Percentiles rank a stretch among this genome's conserved stretches.
Evolutionary conservation across 2,329 filamentous ascomycete genomes (phyloP).

Genomic region (Colletotrichum aenigma): DNA sequence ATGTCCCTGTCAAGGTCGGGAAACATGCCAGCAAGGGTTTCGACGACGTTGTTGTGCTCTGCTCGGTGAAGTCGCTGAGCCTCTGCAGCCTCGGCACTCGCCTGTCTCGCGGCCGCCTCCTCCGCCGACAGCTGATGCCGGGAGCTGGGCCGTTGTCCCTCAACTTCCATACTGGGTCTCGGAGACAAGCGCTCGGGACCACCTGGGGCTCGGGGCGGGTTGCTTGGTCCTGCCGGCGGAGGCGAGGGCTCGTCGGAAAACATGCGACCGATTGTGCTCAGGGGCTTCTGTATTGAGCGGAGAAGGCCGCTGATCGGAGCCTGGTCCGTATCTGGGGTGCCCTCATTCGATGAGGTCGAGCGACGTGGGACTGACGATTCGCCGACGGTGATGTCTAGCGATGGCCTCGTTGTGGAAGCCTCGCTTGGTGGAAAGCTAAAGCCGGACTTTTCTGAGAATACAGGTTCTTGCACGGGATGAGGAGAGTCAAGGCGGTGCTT

Average conservation of each 20-base stretch:
- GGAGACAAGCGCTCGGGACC: conserved; percentile 34
- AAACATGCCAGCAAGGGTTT: conserved; percentile 96
- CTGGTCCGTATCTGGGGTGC: conserved; percentile 59
- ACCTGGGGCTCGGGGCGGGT: conserved; percentile 41
- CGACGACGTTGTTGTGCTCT: conserved; percentile 90
- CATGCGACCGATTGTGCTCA: conserved; percentile 92
- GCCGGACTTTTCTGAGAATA: conserved; percentile 49
- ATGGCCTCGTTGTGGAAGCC: conserved; percentile 40
- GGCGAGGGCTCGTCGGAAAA: conserved; percentile 73
- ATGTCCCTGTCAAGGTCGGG: conserved; percentile 92
- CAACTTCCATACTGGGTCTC: conserved; percentile 31
- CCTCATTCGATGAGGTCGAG: conserved; percentile 60
- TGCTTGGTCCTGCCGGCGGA: conserved; percentile 28
- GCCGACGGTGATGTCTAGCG: conserved; percentile 22
- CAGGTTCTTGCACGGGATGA: conserved; percentile 38
- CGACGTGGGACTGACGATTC: conserved; percentile 49
- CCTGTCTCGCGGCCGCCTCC: conserved; percentile 88
- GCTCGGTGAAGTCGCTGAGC: conserved; percentile 80
- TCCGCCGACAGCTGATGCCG: conserved; percentile 67
- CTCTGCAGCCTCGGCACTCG: conserved; percentile 87
- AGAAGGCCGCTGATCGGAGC: conserved; percentile 85
- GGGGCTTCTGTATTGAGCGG: conserved; percentile 86
- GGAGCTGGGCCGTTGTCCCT: conserved; percentile 24
- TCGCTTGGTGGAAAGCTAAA: conserved; percentile 44
- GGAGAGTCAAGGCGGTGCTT: conserved; percentile 70